These are phyloP conservation scores for Trichoderma semiorbis DNA, from an alignment of 2,329 filamentous ascomycete genomes.

Conservation along the genomic window DNA sequence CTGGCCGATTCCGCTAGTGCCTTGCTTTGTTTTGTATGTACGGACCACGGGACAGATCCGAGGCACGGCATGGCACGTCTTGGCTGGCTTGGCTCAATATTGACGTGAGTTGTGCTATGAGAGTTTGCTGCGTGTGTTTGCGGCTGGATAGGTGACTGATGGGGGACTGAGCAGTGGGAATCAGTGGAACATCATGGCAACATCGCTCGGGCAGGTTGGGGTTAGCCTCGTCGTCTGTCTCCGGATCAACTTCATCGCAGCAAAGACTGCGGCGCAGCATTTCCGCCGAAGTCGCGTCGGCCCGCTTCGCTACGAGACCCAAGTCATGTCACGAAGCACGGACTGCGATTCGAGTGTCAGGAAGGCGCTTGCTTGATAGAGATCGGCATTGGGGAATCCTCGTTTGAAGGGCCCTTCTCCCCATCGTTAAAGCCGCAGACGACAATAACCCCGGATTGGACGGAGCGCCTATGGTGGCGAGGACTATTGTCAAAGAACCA, in stretches of 20 bases:
- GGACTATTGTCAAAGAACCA: not conserved
- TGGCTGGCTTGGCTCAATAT: not conserved
- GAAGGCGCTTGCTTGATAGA: not conserved
- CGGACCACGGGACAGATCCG: not conserved
- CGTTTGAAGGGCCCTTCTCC: not conserved
- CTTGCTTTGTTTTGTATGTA: not conserved
- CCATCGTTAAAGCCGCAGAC: not conserved
- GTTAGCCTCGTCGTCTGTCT: not conserved
- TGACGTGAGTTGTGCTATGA: not conserved
- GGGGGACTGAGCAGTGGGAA: not conserved
- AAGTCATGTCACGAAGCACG: not conserved
- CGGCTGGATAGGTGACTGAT: not conserved
- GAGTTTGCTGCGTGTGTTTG: not conserved
- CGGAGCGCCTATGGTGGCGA: not conserved
- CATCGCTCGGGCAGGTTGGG: not conserved
- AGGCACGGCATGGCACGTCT: not conserved
- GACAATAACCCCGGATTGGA: not conserved
- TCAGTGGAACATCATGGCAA: not conserved
- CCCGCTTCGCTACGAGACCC: not conserved
- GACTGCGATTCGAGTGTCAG: not conserved
- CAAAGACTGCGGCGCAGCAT: not conserved
- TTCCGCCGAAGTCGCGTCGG: not conserved
- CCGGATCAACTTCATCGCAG: not conserved
- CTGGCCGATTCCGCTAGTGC: not conserved
- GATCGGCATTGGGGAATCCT: not conserved